phyloP scores from a whole-genome alignment of 169 alveolate species.

The Plasmodium gonderi region DNA sequence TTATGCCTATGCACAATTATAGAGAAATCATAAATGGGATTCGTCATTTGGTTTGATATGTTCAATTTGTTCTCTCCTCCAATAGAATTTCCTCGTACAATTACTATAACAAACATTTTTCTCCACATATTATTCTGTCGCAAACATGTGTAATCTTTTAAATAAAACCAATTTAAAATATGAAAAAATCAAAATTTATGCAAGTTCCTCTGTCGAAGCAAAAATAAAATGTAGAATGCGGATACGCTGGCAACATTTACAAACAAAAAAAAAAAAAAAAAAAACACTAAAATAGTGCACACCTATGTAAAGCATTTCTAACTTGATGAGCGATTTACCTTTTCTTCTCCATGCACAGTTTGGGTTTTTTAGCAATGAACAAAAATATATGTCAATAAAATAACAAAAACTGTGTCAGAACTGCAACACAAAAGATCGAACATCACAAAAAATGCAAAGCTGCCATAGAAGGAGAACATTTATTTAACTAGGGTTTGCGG shows the following conservation, averaged over 20 bases:
- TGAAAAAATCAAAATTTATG: neutral
- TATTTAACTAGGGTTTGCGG: neutral
- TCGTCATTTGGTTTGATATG: neutral
- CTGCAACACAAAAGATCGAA: neutral
- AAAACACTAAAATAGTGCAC: neutral
- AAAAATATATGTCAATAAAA: neutral
- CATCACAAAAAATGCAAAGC: neutral
- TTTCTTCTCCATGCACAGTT: neutral
- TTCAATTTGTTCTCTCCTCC: neutral
- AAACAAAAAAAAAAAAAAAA: neutral
- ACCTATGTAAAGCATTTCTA: neutral
- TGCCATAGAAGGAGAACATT: neutral
- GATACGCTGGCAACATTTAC: neutral
- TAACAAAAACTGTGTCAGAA: neutral
- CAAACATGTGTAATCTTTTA: neutral
- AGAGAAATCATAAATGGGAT: neutral
- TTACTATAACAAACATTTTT: neutral
- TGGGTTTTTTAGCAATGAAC: neutral
- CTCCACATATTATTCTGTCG: neutral
- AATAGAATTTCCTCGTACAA: neutral
- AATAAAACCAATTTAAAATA: neutral
- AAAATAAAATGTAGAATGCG: neutral
- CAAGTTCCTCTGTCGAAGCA: neutral
- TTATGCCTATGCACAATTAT: neutral
- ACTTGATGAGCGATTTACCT: neutral